Percentiles rank a stretch among this genome's conserved stretches.
phyloP scores from a whole-genome alignment of 75 land plant genomes.

The Pinus taeda region DNA sequence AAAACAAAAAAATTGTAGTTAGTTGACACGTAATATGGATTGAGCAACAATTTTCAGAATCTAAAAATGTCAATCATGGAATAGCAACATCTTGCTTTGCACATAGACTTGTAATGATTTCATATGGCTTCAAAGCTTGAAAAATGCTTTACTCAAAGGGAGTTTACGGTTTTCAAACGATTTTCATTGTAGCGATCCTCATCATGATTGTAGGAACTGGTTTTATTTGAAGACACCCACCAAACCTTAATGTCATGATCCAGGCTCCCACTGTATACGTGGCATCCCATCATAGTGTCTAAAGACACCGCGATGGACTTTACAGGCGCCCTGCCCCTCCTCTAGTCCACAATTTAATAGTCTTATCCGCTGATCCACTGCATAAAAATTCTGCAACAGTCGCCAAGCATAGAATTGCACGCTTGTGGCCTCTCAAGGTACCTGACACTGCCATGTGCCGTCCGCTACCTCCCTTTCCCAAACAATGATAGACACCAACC shows the following conservation, averaged over 20 bases:
- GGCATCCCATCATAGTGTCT: neutral
- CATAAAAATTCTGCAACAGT: neutral
- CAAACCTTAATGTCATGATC: slow-evolving; percentile 58
- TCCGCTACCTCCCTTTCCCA: slow-evolving; percentile 56
- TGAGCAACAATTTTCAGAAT: too few species aligned
- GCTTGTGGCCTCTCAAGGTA: slow-evolving; percentile 8
- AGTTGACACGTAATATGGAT: too few species aligned
- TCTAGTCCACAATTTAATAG: slow-evolving; percentile 32
- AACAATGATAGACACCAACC: slow-evolving; percentile 49
- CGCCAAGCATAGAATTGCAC: slow-evolving; percentile 15
- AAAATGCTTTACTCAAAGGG: too few species aligned
- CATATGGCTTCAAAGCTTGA: too few species aligned
- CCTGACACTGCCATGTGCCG: neutral
- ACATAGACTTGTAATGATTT: too few species aligned
- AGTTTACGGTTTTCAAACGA: too few species aligned
- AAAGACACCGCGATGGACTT: slow-evolving; percentile 28
- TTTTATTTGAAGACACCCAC: slow-evolving; percentile 15
- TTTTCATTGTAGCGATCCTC: too few species aligned
- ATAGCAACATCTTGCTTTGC: too few species aligned
- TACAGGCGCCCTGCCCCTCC: slow-evolving; percentile 35
- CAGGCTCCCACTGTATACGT: slow-evolving; percentile 58
- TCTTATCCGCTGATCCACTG: slow-evolving; percentile 19
- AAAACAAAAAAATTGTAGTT: too few species aligned
- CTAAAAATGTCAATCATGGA: too few species aligned
- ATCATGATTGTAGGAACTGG: too few species aligned